Conservation (phyloP, 192 early-diverging fungal species). For the Linnemannia zychae region DNA sequence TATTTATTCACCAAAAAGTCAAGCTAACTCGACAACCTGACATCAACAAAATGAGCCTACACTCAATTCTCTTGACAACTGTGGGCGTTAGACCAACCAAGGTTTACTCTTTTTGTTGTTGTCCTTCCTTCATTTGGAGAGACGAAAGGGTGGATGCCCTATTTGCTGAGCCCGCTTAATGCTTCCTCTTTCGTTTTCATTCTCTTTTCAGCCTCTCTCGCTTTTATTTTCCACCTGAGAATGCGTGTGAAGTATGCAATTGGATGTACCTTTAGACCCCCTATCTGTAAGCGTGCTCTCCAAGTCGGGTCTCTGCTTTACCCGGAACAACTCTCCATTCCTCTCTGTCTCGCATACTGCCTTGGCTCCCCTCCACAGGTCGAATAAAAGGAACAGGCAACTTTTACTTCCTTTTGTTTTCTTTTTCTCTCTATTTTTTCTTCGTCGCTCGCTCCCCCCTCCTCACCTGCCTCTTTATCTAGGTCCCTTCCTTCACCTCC, state of each 20-base stretch:
- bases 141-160: not conserved
- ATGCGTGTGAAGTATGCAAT: not conserved
- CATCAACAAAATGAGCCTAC: not conserved
- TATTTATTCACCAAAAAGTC: not conserved
- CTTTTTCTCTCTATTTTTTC: not conserved
- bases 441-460: not conserved
- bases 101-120: not conserved
- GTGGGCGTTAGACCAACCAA: not conserved
- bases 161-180: not conserved
- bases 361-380: not conserved
- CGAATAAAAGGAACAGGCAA: not conserved
- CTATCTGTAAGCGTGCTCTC: no score
- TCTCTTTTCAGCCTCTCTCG: not conserved
- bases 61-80: no score
- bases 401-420: not conserved
- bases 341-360: not conserved
- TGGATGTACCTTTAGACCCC: no score
- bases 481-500: no score
- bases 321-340: not conserved
- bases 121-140: not conserved
- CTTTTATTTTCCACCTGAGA: not conserved
- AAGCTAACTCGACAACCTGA: not conserved
- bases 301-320: not conserved
- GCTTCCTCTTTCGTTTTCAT: no score
- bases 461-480: no score